phyloP scores from a whole-genome alignment of 495 filamentous ascomycete genomes.

The Jackrogersella multiformis region DNA sequence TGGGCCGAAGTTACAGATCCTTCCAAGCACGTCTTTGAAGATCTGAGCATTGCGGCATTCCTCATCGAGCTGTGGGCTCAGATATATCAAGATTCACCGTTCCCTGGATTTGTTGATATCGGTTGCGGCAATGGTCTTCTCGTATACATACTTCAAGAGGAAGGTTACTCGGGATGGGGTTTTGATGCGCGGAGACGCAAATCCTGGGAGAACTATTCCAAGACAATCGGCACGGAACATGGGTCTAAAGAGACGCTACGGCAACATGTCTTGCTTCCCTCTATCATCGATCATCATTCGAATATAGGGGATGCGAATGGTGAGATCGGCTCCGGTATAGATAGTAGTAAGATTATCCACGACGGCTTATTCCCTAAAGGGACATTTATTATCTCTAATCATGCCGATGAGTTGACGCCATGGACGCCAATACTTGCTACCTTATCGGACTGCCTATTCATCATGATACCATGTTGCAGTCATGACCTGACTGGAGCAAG shows the following conservation, averaged over 20 bases:
- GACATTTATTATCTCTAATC: constrained; percentile 95
- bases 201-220: constrained; percentile 79
- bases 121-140: constrained; percentile 95
- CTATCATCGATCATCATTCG: constrained; percentile 46
- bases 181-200: constrained; percentile 87
- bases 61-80: constrained; percentile 89
- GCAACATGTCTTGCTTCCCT: constrained; percentile 79
- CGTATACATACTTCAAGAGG: constrained; percentile 81
- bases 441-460: constrained; percentile 77
- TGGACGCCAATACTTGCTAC: constrained; percentile 94
- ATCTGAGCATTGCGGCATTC: constrained; percentile 91
- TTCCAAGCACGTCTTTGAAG: constrained; percentile 92
- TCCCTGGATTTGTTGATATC: constrained; percentile 94
- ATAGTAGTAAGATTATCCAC: constrained; percentile 59
- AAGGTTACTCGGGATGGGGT: constrained; percentile 88
- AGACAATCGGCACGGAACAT: constrained; percentile 47
- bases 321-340: constrained; percentile 31
- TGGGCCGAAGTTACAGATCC: constrained; percentile 93
- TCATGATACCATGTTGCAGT: constrained; percentile 94
- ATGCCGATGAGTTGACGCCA: constrained; percentile 92
- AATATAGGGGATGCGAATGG: constrained; percentile 14
- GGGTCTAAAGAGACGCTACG: constrained; percentile 58
- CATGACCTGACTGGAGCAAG: constrained; percentile 80
- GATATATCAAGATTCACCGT: constrained; percentile 73
- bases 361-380: constrained; percentile 75